Percentiles rank a stretch among this genome's conserved stretches.
phyloP scores from a whole-genome alignment of 306 rosid species.

The Spatholobus suberectus region DNA sequence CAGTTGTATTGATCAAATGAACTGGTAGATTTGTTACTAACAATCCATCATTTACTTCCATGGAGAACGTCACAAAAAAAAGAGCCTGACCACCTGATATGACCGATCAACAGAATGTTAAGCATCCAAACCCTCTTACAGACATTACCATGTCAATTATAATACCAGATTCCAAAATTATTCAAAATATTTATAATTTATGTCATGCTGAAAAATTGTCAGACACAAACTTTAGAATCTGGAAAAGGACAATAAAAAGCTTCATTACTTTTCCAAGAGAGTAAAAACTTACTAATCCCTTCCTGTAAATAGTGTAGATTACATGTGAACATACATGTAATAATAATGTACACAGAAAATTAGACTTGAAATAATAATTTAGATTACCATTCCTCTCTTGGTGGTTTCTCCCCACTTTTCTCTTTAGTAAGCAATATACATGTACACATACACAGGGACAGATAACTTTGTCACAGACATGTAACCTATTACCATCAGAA shows the following conservation, averaged over 20 bases:
- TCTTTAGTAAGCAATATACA: neutral
- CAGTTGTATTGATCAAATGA: slow-evolving; percentile 71
- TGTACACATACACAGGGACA: neutral
- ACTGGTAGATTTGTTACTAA: slow-evolving; percentile 72
- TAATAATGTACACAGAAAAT: too few relatives aligned
- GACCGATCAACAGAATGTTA: slow-evolving; percentile 38
- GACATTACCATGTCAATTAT: slow-evolving; percentile 2
- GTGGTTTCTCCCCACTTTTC: neutral
- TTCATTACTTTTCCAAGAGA: neutral
- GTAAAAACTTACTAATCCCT: neutral
- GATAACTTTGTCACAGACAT: neutral
- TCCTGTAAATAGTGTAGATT: too few relatives aligned
- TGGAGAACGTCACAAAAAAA: slow-evolving; percentile 65
- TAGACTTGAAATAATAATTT: neutral
- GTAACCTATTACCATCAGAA: neutral
- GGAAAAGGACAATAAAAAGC: neutral
- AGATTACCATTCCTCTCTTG: neutral
- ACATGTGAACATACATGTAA: too few relatives aligned
- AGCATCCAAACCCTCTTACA: slow-evolving; percentile 14
- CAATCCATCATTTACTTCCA: slow-evolving; percentile 79
- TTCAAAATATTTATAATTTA: slow-evolving; percentile 13
- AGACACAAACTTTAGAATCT: neutral
- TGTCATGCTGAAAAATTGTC: neutral
- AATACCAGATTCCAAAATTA: neutral
- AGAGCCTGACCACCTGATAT: slow-evolving; percentile 56